Conservation (phyloP, 192 early-diverging fungal genomes). For the Allomyces arbusculus region DNA sequence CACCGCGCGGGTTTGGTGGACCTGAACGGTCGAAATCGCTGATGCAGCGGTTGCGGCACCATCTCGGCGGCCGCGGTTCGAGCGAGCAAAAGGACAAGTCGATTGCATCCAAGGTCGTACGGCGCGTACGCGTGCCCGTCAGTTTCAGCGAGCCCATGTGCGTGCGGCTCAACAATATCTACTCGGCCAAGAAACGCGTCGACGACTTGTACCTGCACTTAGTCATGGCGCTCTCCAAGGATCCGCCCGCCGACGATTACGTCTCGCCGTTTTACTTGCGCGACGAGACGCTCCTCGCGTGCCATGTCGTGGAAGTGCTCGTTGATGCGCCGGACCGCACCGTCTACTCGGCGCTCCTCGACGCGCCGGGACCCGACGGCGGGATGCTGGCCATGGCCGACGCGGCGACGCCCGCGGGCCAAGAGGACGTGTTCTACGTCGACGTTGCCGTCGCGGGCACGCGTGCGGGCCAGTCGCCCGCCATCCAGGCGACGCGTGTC, state of each 20-base stretch:
- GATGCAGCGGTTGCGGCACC: background rate
- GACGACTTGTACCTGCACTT: background rate
- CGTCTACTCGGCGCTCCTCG: too few species aligned
- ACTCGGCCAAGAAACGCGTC: background rate
- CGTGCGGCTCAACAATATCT: background rate
- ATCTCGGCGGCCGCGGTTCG: background rate
- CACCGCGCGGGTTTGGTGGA: too few species aligned
- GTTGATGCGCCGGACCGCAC: too few species aligned
- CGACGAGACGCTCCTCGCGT: background rate
- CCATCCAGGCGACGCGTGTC: too few species aligned
- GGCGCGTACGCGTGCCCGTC: background rate
- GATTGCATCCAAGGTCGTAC: background rate
- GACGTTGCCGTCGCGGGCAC: too few species aligned
- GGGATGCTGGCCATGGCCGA: too few species aligned
- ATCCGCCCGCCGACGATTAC: background rate
- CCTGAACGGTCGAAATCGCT: background rate
- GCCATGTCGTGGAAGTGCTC: background rate
- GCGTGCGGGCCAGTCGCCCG: too few species aligned
- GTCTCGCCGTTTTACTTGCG: background rate
- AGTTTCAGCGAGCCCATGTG: background rate
- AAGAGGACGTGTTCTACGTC: too few species aligned
- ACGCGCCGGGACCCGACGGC: too few species aligned
- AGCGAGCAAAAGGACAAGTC: background rate
- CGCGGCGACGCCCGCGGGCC: too few species aligned
- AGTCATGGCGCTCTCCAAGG: background rate